Evolutionary conservation across 441 rosid species (phyloP), one percentile per base, ranked within the genome.

Genomic region (Pelargonium exstipulatum): DNA sequence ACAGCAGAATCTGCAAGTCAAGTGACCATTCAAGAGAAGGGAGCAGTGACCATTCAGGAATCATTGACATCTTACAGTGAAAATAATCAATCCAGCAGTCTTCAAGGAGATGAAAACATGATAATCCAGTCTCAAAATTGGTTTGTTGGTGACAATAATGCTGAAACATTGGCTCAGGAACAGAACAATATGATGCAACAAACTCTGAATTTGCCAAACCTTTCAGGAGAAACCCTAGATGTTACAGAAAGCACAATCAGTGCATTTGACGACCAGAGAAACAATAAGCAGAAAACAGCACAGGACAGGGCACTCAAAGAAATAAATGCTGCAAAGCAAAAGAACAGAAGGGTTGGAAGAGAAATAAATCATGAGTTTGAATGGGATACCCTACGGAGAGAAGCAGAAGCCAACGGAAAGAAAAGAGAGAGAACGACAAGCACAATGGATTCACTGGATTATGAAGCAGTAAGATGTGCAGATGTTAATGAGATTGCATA

Each of bases 361-460:
- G 84, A 79, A 69, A 84, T 80, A 71, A 89, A 80, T 64, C 80
- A 82, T 68, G 78, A 75, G 75, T 57, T 80, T 76, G 90, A 96
- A 71, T 96, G 99, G 99, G 99, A 96, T 70, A 69, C 69, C 53
- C 77, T 96, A 69, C 81, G 99, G 74, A 85, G 76, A 66, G 78
- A 85, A 46, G 97, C 73, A 63, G 78, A 66, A 70, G 67, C 70
- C 64, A 79, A 81, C 66, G 74, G 81, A 61, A 64, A 67, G 74
- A 81, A 9, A 74, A 83, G 75, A 70, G 96, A 86, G 78, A 84
- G 85, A 83, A 81, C 82, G 67, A 37, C 70, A 68, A 88, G 86
- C 35, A 69, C 83, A 18, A 82, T 75, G 90, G 97, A 96, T 83
- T 87, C 98, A 18, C 60, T 92, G 55, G 97, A 96, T 82, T 93